These are phyloP conservation scores for Avena eriantha DNA, from an alignment of 176 grass and related monocot species.

Conservation along the genomic window DNA sequence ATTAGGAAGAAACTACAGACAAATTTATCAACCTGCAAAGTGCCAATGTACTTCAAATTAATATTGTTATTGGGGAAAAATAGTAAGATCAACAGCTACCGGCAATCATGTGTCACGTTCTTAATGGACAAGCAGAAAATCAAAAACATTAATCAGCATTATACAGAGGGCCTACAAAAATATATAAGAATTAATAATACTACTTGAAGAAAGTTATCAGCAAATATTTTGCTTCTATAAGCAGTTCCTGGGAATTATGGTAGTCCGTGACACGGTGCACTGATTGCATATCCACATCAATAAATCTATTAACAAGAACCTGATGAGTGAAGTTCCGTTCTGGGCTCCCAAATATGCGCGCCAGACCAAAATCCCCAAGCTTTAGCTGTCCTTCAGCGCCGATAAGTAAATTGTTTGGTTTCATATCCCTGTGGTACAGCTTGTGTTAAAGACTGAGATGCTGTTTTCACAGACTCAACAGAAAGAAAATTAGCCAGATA, in stretches of 20 bases:
- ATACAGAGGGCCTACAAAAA: background rate
- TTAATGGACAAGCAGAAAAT: constrained; percentile 23
- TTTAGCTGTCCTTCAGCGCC: constrained; percentile 90
- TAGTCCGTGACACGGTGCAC: background rate
- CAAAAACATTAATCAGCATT: constrained; percentile 10
- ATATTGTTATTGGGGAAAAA: constrained; percentile 2
- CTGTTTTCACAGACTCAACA: background rate
- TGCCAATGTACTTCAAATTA: background rate
- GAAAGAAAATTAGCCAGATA: constrained; percentile 42
- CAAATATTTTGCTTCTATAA: constrained; percentile 22
- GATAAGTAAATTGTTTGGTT: constrained; percentile 98
- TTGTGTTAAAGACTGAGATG: constrained; percentile 33
- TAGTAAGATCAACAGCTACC: constrained; percentile 10
- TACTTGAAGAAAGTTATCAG: background rate
- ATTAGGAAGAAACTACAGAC: background rate
- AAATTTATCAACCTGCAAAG: background rate
- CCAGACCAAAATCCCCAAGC: constrained; percentile 96
- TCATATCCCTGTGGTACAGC: constrained; percentile 86
- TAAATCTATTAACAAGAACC: constrained; percentile 53
- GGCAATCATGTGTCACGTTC: background rate
- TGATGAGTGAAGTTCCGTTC: constrained; percentile 95
- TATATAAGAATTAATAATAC: constrained; percentile 31
- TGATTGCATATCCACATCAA: background rate
- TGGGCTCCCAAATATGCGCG: constrained; percentile 93
- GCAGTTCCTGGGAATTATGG: background rate